These are phyloP conservation scores for Neurospora cerealis DNA, from an alignment of 495 filamentous ascomycete genomes.

Conservation along the genomic window DNA sequence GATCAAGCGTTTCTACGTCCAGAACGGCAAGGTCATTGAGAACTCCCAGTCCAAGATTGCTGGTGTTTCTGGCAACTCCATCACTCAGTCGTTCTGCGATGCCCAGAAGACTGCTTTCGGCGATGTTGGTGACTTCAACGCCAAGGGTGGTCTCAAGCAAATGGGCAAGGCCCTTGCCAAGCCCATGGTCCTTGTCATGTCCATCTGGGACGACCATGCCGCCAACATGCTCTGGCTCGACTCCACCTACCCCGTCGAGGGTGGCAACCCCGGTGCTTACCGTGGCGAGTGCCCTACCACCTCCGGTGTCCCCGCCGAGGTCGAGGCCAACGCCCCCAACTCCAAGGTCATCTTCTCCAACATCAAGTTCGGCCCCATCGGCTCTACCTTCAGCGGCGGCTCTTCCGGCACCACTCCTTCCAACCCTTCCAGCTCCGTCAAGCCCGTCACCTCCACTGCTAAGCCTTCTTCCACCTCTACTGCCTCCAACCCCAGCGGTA, in stretches of 20 bases:
- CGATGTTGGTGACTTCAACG: conserved; percentile 48
- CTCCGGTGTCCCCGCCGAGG: conserved; percentile 49
- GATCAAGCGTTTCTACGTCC: conserved; percentile 65
- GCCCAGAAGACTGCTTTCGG: conserved; percentile 51
- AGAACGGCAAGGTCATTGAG: conserved; percentile 52
- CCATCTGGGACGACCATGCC: conserved; percentile 69
- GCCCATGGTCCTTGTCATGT: conserved; percentile 70
- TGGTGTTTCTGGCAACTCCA: conserved; percentile 44
- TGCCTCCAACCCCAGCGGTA: conserved; percentile 6
- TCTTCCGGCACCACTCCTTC: conserved; percentile 3
- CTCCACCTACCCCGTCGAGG: conserved; percentile 56
- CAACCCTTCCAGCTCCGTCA: conserved; percentile 7
- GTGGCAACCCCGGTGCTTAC: conserved; percentile 46
- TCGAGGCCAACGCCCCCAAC: conserved; percentile 45
- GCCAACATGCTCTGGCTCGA: conserved; percentile 82
- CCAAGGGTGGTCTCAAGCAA: conserved; percentile 48
- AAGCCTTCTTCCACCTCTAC: conserved; percentile 5
- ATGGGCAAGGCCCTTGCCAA: conserved; percentile 47
- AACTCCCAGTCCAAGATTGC: conserved; percentile 43
- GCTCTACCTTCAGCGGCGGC: conserved; percentile 43
- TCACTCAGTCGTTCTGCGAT: conserved; percentile 53
- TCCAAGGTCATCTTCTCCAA: conserved; percentile 50
- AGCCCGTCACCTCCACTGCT: conserved; percentile 3
- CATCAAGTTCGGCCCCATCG: conserved; percentile 62
- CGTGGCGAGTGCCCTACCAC: conserved; percentile 58